phyloP scores from a whole-genome alignment of 2,329 filamentous ascomycete species.

The Phyllosticta capitalensis region DNA sequence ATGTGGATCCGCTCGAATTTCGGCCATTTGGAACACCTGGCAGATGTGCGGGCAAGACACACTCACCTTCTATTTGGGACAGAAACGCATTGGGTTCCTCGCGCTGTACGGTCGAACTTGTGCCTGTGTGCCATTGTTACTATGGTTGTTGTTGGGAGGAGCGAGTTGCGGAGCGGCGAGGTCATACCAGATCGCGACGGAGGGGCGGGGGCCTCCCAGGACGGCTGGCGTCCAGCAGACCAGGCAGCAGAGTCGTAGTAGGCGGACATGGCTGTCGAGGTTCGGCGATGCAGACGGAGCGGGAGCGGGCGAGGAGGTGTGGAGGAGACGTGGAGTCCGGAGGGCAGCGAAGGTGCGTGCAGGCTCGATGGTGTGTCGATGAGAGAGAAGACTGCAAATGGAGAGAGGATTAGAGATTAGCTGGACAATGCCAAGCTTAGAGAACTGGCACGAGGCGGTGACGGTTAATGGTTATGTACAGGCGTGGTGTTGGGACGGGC shows the following conservation, averaged over 20 bases:
- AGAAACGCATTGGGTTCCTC: conserved; percentile 73
- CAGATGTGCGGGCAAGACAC: background rate
- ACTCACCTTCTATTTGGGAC: conserved; percentile 77
- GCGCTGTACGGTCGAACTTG: conserved; percentile 55
- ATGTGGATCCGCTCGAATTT: background rate
- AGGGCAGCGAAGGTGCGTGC: conserved; percentile 3
- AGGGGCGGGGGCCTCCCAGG: conserved; percentile 64
- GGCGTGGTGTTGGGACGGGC: conserved; percentile 11
- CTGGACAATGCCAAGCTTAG: conserved; percentile 2
- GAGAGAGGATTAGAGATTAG: conserved; percentile 1
- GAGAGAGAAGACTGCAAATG: background rate
- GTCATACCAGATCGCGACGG: conserved; percentile 61
- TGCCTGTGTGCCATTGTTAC: conserved; percentile 44
- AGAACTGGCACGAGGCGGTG: background rate
- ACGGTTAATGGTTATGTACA: conserved; percentile 9
- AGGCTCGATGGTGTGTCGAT: background rate
- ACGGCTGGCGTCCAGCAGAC: conserved; percentile 54
- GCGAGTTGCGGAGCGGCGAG: conserved; percentile 12
- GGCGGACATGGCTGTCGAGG: conserved; percentile 26
- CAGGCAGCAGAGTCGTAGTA: conserved; percentile 60
- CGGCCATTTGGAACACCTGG: background rate
- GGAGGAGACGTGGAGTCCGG: background rate
- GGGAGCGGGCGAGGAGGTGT: conserved; percentile 1
- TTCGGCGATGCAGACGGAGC: background rate
- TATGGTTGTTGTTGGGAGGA: conserved; percentile 9